phyloP scores from a whole-genome alignment of 164 flowering plant species.

The Houttuynia cordata region DNA sequence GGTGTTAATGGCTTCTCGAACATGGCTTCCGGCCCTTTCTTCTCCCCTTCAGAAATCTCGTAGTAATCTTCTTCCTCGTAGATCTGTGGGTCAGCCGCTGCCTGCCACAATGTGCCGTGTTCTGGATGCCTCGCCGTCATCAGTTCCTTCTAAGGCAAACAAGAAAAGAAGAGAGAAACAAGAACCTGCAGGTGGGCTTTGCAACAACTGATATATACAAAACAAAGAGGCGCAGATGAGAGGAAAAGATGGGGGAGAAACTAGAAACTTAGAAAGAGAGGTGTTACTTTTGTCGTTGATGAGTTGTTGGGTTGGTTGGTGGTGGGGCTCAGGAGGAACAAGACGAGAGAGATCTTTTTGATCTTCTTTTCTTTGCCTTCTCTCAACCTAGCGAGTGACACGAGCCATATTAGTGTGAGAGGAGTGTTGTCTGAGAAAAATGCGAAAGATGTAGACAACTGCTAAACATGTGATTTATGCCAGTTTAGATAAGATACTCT shows the following conservation, averaged over 20 bases:
- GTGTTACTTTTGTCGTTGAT: neutral
- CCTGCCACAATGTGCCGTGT: neutral
- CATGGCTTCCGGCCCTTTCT: constrained; percentile 23
- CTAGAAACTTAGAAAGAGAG: neutral
- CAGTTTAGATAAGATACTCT: neutral
- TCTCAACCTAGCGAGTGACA: neutral
- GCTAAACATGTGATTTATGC: neutral
- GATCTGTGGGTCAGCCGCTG: neutral
- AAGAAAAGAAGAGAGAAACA: neutral
- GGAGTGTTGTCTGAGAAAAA: neutral
- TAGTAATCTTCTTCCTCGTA: neutral
- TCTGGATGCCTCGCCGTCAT: constrained; percentile 19
- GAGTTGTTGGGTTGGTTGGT: too few species aligned
- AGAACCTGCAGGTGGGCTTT: too few species aligned
- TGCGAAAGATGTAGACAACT: constrained; percentile 3
- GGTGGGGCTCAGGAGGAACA: too few species aligned
- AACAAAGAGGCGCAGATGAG: too few species aligned
- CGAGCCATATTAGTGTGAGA: neutral
- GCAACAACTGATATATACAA: too few species aligned
- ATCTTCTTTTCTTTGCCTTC: neutral
- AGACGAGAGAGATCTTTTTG: neutral
- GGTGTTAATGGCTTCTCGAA: constrained; percentile 93
- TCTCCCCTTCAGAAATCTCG: neutral
- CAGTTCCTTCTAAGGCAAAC: constrained; percentile 7
- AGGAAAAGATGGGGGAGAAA: neutral